A percentile compares a stretch with the other conserved stretches of the same genome.
phyloP scores from a whole-genome alignment of 495 filamentous ascomycete species.

The Hypoxylon intermedium region DNA sequence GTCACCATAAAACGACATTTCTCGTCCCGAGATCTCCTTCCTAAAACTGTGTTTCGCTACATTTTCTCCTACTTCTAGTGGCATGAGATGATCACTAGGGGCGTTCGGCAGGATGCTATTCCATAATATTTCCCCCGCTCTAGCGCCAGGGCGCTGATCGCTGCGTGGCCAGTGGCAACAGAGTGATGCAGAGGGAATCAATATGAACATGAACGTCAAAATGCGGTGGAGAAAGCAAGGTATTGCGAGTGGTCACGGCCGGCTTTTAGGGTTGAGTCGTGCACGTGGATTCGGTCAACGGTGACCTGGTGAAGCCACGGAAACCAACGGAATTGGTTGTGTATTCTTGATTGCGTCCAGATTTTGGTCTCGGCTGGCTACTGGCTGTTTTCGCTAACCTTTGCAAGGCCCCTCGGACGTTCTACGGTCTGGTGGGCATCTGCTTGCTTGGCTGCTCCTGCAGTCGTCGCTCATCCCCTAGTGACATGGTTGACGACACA shows the following conservation, averaged over 20 bases:
- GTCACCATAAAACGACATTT: conserved; percentile 37
- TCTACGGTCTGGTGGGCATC: no score
- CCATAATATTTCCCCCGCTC: conserved; percentile 22
- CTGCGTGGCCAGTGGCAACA: conserved; percentile 2
- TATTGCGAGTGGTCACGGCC: conserved; percentile 3
- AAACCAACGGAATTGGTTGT: conserved; percentile 30
- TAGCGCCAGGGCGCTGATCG: conserved; percentile 13
- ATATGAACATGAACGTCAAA: conserved; percentile 6
- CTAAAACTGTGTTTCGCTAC: conserved; percentile 36
- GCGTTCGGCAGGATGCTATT: conserved; percentile 14
- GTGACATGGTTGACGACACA: no score
- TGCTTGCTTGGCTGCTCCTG: no score
- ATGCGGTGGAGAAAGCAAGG: conserved; percentile 3
- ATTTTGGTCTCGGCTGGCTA: conserved; percentile 28
- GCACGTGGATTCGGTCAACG: conserved; percentile 12
- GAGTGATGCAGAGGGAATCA: conserved; percentile 1
- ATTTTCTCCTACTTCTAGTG: conserved; percentile 19
- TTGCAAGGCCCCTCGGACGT: no score
- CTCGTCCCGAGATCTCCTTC: conserved; percentile 28
- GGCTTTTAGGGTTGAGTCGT: conserved; percentile 4
- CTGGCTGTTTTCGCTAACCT: conserved; percentile 20
- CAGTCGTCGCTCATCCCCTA: no score
- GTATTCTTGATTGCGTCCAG: conserved; percentile 38
- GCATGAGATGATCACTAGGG: conserved; percentile 13
- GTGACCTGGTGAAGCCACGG: conserved; percentile 12